Base-by-base conservation (phyloP, 2,329 filamentous ascomycete genomes). In the Ceratocystis cacaofunesta region DNA sequence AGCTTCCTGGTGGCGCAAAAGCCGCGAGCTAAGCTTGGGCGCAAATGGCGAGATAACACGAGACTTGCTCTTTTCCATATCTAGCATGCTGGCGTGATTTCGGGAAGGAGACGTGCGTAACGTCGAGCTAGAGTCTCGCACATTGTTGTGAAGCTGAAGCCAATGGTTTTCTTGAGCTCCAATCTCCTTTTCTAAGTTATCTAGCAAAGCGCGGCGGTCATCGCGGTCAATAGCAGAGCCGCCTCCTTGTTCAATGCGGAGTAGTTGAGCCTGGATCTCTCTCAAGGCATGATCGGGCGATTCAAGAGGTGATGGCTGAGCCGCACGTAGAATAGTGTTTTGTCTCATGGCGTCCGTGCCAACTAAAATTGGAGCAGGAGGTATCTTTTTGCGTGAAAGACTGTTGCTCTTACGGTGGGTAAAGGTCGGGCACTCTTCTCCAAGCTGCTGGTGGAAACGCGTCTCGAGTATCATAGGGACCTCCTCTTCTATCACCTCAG, bases 171-270 rank as follows among this genome's bases (percentile, higher is more conserved):
- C 82, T 70, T 87, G 81, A 68, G 78, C 72, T 0, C 79, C 82
- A 78, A 87, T 83, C 72, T 87, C 85, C 68, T 75, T 76, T 70
- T 87, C 85, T 1, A 87, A 74, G 67, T 83, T 80, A 41, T 82
- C 79, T 1, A 87, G 74, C 2, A 85, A 75, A 43, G 76, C 77
- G 60, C 61, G 43, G 19, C 64, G 66, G 36, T 62, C 62, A 8
- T 32, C 52, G 28, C 32, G 10, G 12, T 36, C 48, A 28, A 55
- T 25, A 1, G 57, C 52, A 30, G 32, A 48, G 5, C 48, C 46
- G n/a, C 61, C 43, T 1, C 64, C 64, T 17, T 61, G 52, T 22
- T 83, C 80, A 7, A 82, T 73, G 46, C 76, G 78, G 67, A 73
- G 75, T 22, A 85, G 74, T 69, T 84, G 81, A 36, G 76, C 75